Conservation (phyloP, 1,284 basidiomycete genomes). For the Pisolithus thermaeus region DNA sequence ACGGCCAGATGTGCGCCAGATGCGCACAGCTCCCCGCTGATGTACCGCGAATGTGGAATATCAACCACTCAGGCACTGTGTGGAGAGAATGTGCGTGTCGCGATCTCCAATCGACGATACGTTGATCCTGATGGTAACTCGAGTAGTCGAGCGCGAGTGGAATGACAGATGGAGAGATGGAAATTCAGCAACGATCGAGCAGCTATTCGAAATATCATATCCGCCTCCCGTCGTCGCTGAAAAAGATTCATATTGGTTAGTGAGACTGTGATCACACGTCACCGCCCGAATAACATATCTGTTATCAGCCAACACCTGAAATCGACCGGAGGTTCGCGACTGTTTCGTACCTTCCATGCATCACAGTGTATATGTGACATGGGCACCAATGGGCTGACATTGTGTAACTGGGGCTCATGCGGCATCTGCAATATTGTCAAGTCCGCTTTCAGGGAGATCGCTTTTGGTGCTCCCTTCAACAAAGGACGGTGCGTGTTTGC, state of each 20-base stretch:
- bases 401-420: conserved; percentile 55
- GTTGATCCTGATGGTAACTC: conserved; percentile 7
- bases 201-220: conserved; percentile 45
- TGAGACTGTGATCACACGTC: conserved; percentile 13
- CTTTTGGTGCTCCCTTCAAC: conserved; percentile 46
- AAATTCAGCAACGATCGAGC: conserved; percentile 39
- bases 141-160: conserved; percentile 34
- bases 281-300: conserved; percentile 4
- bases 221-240: conserved; percentile 22
- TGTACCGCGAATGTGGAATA: conserved; percentile 25
- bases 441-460: conserved; percentile 49
- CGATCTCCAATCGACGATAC: conserved; percentile 15
- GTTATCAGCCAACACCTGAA: conserved; percentile 25
- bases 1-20: conserved; percentile 18
- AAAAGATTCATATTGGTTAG: conserved; percentile 46
- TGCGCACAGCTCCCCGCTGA: conserved; percentile 21
- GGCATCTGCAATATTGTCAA: conserved; percentile 55
- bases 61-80: conserved; percentile 26
- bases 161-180: conserved; percentile 43
- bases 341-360: conserved; percentile 53
- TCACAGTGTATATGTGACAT: conserved; percentile 62
- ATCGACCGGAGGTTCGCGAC: conserved; percentile 27
- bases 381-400: conserved; percentile 40
- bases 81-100: conserved; percentile 29
- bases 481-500: conserved; percentile 41